Conservation (phyloP, 768 basidiomycete genomes). For the Leccinum fibrillosum region DNA sequence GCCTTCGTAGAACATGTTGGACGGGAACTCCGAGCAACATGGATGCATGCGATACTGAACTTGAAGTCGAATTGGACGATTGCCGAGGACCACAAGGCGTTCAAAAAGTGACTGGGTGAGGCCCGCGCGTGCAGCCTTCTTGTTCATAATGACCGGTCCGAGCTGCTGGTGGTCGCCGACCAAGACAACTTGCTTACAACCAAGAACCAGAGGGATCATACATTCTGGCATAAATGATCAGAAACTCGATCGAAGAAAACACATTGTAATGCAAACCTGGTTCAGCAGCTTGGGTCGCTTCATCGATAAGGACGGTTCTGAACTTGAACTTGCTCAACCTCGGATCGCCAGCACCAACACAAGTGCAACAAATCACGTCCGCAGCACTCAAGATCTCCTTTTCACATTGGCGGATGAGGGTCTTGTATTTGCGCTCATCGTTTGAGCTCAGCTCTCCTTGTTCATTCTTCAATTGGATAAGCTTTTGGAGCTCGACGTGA, state of each 20-base stretch:
- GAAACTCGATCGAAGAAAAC: neutral
- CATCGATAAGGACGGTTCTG: constrained; percentile 96
- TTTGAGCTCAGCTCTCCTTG: constrained; percentile 96
- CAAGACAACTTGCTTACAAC: constrained; percentile 97
- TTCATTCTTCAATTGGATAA: constrained; percentile 96
- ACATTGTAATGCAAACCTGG: constrained; percentile 56
- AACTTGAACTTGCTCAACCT: constrained; percentile 96
- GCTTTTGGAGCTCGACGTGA: constrained; percentile 95
- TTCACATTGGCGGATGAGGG: constrained; percentile 90
- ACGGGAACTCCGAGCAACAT: constrained; percentile 97
- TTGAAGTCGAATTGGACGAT: constrained; percentile 96
- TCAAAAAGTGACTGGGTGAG: constrained; percentile 98
- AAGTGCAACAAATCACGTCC: constrained; percentile 98
- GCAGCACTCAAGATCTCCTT: constrained; percentile 94
- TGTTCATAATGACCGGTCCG: constrained; percentile 99
- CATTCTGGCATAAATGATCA: constrained; percentile 60
- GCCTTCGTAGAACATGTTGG: constrained; percentile 99
- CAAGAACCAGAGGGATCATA: constrained; percentile 98
- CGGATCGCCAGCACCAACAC: constrained; percentile 97
- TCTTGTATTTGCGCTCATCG: constrained; percentile 98
- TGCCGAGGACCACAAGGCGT: constrained; percentile 90
- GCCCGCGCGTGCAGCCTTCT: constrained; percentile 99
- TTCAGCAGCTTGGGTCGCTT: constrained; percentile 97
- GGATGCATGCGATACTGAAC: constrained; percentile 99
- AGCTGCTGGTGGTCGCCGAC: constrained; percentile 97